Evolutionary conservation across 345 rosid species (phyloP), one percentile per base, ranked within the genome.

Genomic region (Leavenworthia alabamica): DNA sequence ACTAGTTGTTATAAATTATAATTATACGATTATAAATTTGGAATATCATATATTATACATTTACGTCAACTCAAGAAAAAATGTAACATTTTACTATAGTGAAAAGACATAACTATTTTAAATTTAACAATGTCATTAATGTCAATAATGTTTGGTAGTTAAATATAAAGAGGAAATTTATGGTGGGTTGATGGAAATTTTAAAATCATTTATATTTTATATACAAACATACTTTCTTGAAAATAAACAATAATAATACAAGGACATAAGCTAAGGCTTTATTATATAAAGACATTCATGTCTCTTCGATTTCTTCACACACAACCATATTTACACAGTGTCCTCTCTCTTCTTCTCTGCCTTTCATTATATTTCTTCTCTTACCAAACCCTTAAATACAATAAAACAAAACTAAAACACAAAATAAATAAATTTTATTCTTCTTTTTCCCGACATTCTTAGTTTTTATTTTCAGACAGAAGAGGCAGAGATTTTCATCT

Each of bases 271-370:
- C 62, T 47, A n/a, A n/a, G n/a, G n/a, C n/a, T n/a, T n/a, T n/a
- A n/a, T 57, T 77, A 77, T 79, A 73, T 64, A 77, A 70, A 74
- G 78, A 35, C 73, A 61, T 60, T 47, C 17, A 49, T 54, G 68
- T 72, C 64, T 60, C 57, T 54, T 14, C 32, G 16, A 48, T 39
- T 57, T 41, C 56, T 32, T 44, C 57, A 54, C 63, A 45, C 17
- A 52, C 23, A 50, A 42, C 51, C 36, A 52, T 0, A 28, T 7
- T 20, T 16, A 39, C 52, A 56, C 19, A 11, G 40, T 63, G 50
- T 70, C 64, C 19, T 66, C 75, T 49, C 64, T 51, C 41, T 43
- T 65, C 75, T 73, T 70, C 78, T 73, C 72, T 28, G 11, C 62
- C 61, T 27, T 61, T 37, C 67, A 54, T 52, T 68, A 37, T 45